These are phyloP conservation scores for Pogostemon cablin DNA, from an alignment of 257 asterid species.

Conservation along the genomic window DNA sequence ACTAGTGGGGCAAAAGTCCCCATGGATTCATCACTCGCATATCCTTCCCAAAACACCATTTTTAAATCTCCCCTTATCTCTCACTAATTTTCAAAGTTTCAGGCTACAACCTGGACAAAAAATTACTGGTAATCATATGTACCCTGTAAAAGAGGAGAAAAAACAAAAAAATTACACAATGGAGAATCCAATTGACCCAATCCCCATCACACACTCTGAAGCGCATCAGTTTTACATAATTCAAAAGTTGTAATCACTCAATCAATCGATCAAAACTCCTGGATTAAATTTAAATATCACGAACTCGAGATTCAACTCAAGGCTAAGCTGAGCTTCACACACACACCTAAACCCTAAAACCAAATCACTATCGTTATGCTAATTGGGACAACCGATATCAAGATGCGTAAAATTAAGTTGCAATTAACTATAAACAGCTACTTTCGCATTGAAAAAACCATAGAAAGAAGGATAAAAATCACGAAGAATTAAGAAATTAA, in stretches of 20 bases:
- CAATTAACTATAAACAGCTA: slow-evolving; percentile 2
- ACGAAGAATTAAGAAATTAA: background rate
- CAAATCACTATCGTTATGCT: background rate
- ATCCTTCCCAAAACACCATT: slow-evolving; percentile 92
- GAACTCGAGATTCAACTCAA: slow-evolving; percentile 11
- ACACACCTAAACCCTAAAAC: slow-evolving; percentile 12
- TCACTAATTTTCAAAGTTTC: slow-evolving; percentile 24
- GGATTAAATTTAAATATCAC: background rate
- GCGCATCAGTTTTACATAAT: background rate
- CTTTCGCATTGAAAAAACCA: background rate
- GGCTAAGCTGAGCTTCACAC: background rate
- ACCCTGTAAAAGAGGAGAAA: slow-evolving; percentile 31
- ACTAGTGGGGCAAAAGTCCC: slow-evolving; percentile 91
- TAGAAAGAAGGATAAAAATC: background rate
- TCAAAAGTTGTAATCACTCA: background rate
- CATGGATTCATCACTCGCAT: slow-evolving; percentile 80
- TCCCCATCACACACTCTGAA: background rate
- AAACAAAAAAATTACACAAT: slow-evolving; percentile 18
- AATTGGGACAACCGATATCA: background rate
- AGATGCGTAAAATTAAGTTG: background rate
- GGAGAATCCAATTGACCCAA: slow-evolving; percentile 19
- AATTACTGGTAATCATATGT: slow-evolving; percentile 32
- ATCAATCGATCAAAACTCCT: no score
- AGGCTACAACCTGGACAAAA: slow-evolving; percentile 40
- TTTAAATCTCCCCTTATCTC: slow-evolving; percentile 18